Conservation (phyloP, 2,329 filamentous ascomycete species). For the Pyrenophora graminea region DNA sequence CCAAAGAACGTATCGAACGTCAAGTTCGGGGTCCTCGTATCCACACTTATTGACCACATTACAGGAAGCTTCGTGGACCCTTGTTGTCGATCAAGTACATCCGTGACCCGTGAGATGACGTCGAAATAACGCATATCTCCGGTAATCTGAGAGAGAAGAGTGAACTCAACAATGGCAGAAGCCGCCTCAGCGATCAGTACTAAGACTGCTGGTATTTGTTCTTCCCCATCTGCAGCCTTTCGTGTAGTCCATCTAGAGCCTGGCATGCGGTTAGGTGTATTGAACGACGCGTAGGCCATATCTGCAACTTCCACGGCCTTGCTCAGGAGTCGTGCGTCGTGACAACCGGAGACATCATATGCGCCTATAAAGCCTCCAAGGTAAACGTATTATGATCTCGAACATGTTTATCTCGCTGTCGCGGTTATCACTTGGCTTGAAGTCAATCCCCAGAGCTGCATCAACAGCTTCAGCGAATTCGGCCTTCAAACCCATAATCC, state of each 20-base stretch:
- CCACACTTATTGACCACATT: constrained; percentile 54
- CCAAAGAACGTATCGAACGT: constrained; percentile 45
- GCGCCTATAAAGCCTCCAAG: constrained; percentile 83
- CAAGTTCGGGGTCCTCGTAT: constrained; percentile 47
- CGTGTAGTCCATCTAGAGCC: constrained; percentile 51
- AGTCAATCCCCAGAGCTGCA: constrained; percentile 49
- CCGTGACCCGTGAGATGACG: constrained; percentile 49
- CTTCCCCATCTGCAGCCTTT: constrained; percentile 39
- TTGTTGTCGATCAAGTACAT: constrained; percentile 48
- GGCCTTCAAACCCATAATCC: constrained; percentile 52
- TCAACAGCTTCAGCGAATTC: constrained; percentile 52
- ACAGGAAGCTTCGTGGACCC: constrained; percentile 50
- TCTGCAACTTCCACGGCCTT: constrained; percentile 81
- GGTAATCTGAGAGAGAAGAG: constrained; percentile 51
- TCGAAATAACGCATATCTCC: constrained; percentile 53
- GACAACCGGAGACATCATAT: constrained; percentile 75
- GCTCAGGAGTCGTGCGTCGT: constrained; percentile 69
- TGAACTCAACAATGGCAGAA: constrained; percentile 53
- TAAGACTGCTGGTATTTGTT: constrained; percentile 45
- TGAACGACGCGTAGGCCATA: constrained; percentile 78
- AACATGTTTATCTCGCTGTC: constrained; percentile 50
- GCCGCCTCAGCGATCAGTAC: constrained; percentile 53
- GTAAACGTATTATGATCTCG: constrained; percentile 72
- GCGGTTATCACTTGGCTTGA: constrained; percentile 43
- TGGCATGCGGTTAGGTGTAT: constrained; percentile 93